These are phyloP conservation scores for Salvia splendens DNA, from an alignment of 257 asterid genomes.

Conservation along the genomic window DNA sequence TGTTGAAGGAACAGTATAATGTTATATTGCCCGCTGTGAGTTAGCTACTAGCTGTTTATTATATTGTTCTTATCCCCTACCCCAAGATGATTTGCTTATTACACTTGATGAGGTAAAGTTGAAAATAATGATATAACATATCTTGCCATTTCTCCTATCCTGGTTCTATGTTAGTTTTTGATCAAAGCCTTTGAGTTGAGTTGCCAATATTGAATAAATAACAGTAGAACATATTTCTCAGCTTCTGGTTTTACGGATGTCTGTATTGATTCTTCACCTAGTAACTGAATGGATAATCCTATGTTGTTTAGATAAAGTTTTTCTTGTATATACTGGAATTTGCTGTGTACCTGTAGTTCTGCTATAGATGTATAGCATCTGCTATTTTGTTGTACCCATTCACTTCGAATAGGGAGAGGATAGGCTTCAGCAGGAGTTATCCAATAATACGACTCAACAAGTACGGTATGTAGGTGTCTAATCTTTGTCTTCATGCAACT, in stretches of 20 bases:
- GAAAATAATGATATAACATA: neutral
- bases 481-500: constrained; percentile 49
- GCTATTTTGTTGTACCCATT: constrained; percentile 58
- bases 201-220: neutral
- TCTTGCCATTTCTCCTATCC: neutral
- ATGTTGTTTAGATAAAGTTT: neutral
- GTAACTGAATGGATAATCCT: constrained; percentile 3
- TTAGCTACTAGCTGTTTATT: neutral
- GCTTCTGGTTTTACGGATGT: neutral
- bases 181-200: neutral
- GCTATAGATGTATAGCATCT: constrained; percentile 40
- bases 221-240: constrained; percentile 8
- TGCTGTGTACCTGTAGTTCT: constrained; percentile 34
- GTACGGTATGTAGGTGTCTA: constrained; percentile 80
- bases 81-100: neutral
- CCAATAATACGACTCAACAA: constrained; percentile 54
- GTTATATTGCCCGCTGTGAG: neutral
- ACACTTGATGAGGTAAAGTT: neutral
- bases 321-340: constrained; percentile 19
- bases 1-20: neutral
- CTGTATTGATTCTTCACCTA: constrained; percentile 21
- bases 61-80: neutral
- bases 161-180: neutral
- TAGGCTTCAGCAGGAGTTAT: constrained; percentile 73
- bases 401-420: constrained; percentile 75